Percentiles rank a stretch among this genome's conserved stretches.
Evolutionary conservation across 2,329 filamentous ascomycete species (phyloP).

Genomic region (Colletotrichum graminicola): DNA sequence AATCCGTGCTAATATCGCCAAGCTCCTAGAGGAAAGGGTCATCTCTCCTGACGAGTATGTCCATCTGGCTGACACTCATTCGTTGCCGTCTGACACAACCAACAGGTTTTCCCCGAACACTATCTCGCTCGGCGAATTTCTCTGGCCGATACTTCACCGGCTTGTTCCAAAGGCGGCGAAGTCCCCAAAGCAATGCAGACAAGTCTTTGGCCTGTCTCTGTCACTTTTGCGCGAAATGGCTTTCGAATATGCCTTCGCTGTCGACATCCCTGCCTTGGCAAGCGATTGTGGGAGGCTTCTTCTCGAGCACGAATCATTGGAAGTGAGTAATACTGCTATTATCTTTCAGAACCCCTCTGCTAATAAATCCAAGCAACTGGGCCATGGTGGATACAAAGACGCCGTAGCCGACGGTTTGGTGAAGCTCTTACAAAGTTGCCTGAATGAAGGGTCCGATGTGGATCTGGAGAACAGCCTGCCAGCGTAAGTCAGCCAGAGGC

Average conservation of each 20-base stretch:
- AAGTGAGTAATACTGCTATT: conserved; percentile 48
- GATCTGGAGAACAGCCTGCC: conserved; percentile 43
- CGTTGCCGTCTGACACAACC: conserved; percentile 26
- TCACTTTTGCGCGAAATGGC: conserved; percentile 55
- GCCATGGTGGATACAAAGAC: conserved; percentile 49
- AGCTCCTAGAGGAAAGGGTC: conserved; percentile 51
- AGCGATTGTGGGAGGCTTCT: conserved; percentile 51
- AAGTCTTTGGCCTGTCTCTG: conserved; percentile 59
- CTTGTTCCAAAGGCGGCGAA: conserved; percentile 53
- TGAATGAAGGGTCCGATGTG: conserved; percentile 30
- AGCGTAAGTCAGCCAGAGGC: conserved; percentile 42
- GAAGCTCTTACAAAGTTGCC: conserved; percentile 51
- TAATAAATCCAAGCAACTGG: conserved; percentile 45
- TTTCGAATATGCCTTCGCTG: conserved; percentile 31
- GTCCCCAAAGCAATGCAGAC: conserved; percentile 55
- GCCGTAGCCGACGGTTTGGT: conserved; percentile 51
- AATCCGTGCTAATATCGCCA: conserved; percentile 53
- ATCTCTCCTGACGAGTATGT: conserved; percentile 38
- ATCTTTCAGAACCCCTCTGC: conserved; percentile 20
- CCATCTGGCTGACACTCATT: conserved; percentile 34
- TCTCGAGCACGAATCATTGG: conserved; percentile 55
- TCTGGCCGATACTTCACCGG: conserved; percentile 60
- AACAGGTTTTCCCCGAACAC: conserved; percentile 48
- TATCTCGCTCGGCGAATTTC: conserved; percentile 57
- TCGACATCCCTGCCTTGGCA: conserved; percentile 44